These are phyloP conservation scores for Xerocomus potaroensis DNA, from an alignment of 768 basidiomycete genomes.

Conservation along the genomic window DNA sequence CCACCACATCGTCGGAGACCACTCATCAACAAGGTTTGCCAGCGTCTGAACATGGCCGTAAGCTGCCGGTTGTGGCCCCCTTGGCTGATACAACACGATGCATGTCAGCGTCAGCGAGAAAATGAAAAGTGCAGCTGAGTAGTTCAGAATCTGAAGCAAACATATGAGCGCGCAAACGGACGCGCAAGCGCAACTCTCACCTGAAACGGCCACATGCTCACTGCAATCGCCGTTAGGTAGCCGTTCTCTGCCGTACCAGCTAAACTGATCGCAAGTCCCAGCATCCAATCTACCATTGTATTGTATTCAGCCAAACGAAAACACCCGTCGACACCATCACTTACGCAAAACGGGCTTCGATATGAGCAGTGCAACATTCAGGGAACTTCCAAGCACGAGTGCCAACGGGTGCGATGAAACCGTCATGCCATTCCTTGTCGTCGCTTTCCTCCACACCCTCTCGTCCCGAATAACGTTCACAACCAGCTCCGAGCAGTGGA, in stretches of 20 bases:
- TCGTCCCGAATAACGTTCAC: constrained; percentile 29
- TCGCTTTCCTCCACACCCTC: constrained; percentile 24
- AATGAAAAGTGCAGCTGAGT: constrained; percentile 16
- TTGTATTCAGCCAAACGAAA: neutral
- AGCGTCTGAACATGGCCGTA: constrained; percentile 34
- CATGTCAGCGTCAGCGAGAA: constrained; percentile 17
- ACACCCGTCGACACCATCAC: neutral
- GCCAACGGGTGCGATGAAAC: constrained; percentile 19
- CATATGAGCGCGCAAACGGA: neutral
- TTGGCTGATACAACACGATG: constrained; percentile 12
- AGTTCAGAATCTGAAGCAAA: constrained; percentile 26
- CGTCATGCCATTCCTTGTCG: constrained; percentile 12
- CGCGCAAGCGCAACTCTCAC: constrained; percentile 1
- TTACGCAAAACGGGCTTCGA: constrained; percentile 27
- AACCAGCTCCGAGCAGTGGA: constrained; percentile 28
- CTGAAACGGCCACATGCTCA: constrained; percentile 28
- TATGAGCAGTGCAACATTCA: constrained; percentile 14
- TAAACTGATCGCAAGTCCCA: constrained; percentile 26
- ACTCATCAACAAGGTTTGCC: constrained; percentile 34
- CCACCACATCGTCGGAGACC: constrained; percentile 33
- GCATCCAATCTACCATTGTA: constrained; percentile 30
- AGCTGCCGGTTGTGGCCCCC: constrained; percentile 27
- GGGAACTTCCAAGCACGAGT: constrained; percentile 16
- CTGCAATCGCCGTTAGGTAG: constrained; percentile 11
- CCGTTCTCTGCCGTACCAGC: constrained; percentile 9